Evolutionary conservation across 805 yeast genomes (phyloP).

Genomic region (Kazachstania martiniae): DNA sequence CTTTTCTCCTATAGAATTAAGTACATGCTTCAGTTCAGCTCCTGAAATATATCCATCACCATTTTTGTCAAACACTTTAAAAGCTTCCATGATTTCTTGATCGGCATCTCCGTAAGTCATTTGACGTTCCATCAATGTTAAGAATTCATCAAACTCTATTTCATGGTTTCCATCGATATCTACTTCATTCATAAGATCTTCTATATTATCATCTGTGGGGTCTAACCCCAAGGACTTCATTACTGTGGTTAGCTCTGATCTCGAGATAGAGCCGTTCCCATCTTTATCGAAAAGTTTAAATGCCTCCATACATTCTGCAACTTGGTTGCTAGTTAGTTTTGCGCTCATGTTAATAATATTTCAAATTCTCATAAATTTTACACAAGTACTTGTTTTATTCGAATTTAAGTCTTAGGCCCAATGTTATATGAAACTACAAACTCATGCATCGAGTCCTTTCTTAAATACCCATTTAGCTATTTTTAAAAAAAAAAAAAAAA

Average conservation of each 20-base stretch:
- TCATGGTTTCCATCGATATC: conserved; percentile 90
- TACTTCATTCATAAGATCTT: conserved; percentile 93
- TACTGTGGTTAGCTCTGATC: conserved; percentile 89
- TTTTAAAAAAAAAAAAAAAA: too few relatives aligned
- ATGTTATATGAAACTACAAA: too few relatives aligned
- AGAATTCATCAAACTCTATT: conserved; percentile 71
- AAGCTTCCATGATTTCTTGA: conserved; percentile 94
- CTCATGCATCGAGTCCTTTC: neutral
- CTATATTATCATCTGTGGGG: conserved; percentile 88
- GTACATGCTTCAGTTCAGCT: conserved; percentile 88
- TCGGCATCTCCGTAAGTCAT: conserved; percentile 93
- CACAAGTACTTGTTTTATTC: neutral
- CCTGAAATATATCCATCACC: conserved; percentile 95
- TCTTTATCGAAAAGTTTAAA: conserved; percentile 93
- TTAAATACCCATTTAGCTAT: too few relatives aligned
- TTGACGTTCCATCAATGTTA: conserved; percentile 81
- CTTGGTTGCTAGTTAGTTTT: neutral
- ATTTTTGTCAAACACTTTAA: conserved; percentile 90
- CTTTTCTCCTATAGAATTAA: conserved; percentile 94
- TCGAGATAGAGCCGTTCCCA: conserved; percentile 91
- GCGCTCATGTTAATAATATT: neutral
- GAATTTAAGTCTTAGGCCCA: too few relatives aligned
- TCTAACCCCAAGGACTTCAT: conserved; percentile 98
- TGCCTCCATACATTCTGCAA: conserved; percentile 74
- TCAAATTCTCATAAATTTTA: neutral